Base-by-base conservation (phyloP, 108 stramenopile genomes). In the Fragilariopsis cylindrus region DNA sequence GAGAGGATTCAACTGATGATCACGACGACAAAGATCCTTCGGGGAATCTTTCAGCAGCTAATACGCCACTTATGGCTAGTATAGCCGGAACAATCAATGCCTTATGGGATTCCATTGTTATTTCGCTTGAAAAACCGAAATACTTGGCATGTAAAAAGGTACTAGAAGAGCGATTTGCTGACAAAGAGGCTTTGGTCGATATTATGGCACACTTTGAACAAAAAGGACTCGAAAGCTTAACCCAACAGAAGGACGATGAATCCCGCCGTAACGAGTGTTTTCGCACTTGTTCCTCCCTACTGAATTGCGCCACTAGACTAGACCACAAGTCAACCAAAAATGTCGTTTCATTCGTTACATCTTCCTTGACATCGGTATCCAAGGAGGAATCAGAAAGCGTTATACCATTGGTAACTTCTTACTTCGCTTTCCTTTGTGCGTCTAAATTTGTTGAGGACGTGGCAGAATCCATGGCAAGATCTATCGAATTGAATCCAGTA, bases 361-460 rank as follows among this genome's bases (percentile, higher is more conserved):
- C 60, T 40, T 66, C 57, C 44, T 57, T 70, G 43, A 57, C 54
- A 7, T 60, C 47, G 15, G 5, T 57, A 53, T 50, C 52, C 16
- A 43, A 75, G 18, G 74, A 57, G 19, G 53, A 57, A 43, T 43
- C 62, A 21, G 15, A n/a, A n/a, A 43, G 42, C 62, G 7, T 67
- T 16, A 69, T 44, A 18, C 69, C 66, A 30, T 84, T 68, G 73
- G 53, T 11, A 48, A 76, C 84, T 49, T 80, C 87, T 3, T 65
- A 88, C 77, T 71, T 89, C 48, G 67, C 90, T 16, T 76, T 90
- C 12, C 77, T 94, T 48, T 90, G 89, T 57, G 66, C 49, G 44
- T 95, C 90, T 85, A 83, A 84, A 3, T 91, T 89, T 88, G 69
- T 71, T 2, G 82, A 85, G 8, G 82, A 88, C 2, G 83, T 93